phyloP scores from a whole-genome alignment of 2,329 filamentous ascomycete species.

The Trichophyton mentagrophytes region DNA sequence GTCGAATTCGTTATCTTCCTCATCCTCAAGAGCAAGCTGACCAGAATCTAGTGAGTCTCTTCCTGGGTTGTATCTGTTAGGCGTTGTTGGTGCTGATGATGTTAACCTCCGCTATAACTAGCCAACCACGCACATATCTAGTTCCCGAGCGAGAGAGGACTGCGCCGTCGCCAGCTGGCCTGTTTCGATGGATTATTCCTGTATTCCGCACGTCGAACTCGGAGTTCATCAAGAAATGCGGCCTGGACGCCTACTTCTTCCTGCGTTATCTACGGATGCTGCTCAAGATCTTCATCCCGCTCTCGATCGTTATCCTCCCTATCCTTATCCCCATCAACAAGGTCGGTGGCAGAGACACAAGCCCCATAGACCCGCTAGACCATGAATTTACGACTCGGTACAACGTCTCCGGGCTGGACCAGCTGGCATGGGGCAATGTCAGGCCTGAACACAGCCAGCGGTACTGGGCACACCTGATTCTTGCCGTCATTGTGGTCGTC shows the following conservation, averaged over 20 bases:
- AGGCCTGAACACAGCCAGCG: slow-evolving; percentile 49
- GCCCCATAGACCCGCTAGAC: slow-evolving; percentile 22
- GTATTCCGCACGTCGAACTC: slow-evolving; percentile 59
- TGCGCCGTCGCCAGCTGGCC: slow-evolving; percentile 52
- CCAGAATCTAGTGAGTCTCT: slow-evolving; percentile 62
- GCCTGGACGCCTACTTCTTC: slow-evolving; percentile 95
- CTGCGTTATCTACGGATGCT: slow-evolving; percentile 77
- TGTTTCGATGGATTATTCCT: slow-evolving; percentile 42
- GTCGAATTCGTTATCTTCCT: slow-evolving; percentile 58
- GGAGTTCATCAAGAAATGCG: slow-evolving; percentile 88
- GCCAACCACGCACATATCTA: slow-evolving; percentile 72
- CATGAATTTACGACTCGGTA: slow-evolving; percentile 25
- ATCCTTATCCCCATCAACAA: slow-evolving; percentile 79
- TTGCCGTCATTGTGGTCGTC: slow-evolving; percentile 63
- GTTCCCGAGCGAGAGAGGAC: slow-evolving; percentile 76
- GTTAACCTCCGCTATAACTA: slow-evolving; percentile 22
- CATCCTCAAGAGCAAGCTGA: slow-evolving; percentile 62
- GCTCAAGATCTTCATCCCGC: slow-evolving; percentile 80
- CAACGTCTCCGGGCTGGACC: slow-evolving; percentile 58
- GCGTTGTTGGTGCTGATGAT: slow-evolving; percentile 11
- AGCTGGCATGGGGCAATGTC: slow-evolving; percentile 81
- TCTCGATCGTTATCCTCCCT: slow-evolving; percentile 65
- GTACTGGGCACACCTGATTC: slow-evolving; percentile 71
- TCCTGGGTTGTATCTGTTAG: not conserved
- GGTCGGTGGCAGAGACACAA: slow-evolving; percentile 52